Base-by-base conservation (phyloP, 2,329 filamentous ascomycete species). In the Rhinocladiella similis region DNA sequence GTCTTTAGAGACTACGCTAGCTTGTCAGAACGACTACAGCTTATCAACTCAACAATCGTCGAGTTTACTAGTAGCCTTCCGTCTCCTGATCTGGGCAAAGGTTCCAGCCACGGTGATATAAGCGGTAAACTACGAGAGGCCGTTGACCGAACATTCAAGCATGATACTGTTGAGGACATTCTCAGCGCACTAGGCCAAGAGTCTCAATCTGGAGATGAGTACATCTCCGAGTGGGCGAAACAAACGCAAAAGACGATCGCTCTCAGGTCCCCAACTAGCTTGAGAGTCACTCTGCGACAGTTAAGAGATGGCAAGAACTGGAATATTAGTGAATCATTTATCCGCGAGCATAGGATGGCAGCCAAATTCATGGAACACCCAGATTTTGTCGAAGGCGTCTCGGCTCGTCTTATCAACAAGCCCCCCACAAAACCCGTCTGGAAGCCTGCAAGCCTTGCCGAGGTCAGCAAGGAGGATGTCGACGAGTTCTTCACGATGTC, bases 311-410 rank as follows among this genome's bases (percentile, higher is more conserved):
- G 90, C 58, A 75, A 77, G 64, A 69, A 78, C 33, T 97, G 94
- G 94, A 80, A 81, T 62, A 96, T 99, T 66, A 77, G 82, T 14
- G 83, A 96, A 74, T 86, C 93, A 1, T 99, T 97, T 80, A 80
- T 86, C 69, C 85, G 85, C 61, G 94, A 99, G 77, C 83, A 94
- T 74, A 82, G 88, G 68, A 91, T 99, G 57, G 91, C 93, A 1
- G 78, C 82, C 56, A 83, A 85, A 62, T 97, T 99, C 78, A 97
- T 99, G 93, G 80, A 81, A 54, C 88, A 94, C 71, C 88, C 84
- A 3, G 94, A 99, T 73, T 99, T 99, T 69, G 86, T 86, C 42
- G 90, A 96, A 75, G 94, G 94, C 52, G 93, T 99, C n/a, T 84
- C 84, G 50, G 87, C 91, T 20, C 82, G 88, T 47, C 81, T 99